Conservation (phyloP, 2,329 filamentous ascomycete genomes). For the Hypoxylon sp. region DNA sequence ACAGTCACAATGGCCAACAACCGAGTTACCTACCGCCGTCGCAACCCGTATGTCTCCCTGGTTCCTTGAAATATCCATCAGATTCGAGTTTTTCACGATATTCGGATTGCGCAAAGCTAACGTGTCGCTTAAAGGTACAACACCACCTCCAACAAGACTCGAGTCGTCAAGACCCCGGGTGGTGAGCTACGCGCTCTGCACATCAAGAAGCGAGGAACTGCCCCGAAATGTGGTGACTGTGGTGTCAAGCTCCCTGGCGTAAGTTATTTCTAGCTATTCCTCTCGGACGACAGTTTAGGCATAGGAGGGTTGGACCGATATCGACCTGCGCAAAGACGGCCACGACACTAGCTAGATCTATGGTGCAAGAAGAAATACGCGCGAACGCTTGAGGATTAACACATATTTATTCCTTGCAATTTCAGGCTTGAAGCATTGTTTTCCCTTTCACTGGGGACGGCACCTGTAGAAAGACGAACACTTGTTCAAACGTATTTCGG, state of each 20-base stretch:
- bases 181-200: conserved; percentile 96
- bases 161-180: conserved; percentile 95
- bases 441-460: not conserved
- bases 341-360: not conserved
- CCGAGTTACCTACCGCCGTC: conserved; percentile 79
- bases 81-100: conserved; percentile 29
- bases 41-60: conserved; percentile 78
- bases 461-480: conserved; percentile 1
- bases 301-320: not conserved
- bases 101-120: conserved; percentile 36
- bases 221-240: conserved; percentile 99
- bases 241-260: conserved; percentile 97
- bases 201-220: conserved; percentile 99
- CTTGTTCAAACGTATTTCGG: not conserved
- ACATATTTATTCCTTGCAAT: not conserved
- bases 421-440: not conserved
- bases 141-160: conserved; percentile 97
- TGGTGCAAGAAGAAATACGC: not conserved
- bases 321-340: not conserved
- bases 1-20: conserved; percentile 70
- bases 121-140: conserved; percentile 80
- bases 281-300: not conserved
- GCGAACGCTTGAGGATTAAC: not conserved
- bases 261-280: conserved; percentile 66
- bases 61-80: conserved; percentile 45